phyloP scores from a whole-genome alignment of 768 basidiomycete genomes.

The Favolaschia claudopus region DNA sequence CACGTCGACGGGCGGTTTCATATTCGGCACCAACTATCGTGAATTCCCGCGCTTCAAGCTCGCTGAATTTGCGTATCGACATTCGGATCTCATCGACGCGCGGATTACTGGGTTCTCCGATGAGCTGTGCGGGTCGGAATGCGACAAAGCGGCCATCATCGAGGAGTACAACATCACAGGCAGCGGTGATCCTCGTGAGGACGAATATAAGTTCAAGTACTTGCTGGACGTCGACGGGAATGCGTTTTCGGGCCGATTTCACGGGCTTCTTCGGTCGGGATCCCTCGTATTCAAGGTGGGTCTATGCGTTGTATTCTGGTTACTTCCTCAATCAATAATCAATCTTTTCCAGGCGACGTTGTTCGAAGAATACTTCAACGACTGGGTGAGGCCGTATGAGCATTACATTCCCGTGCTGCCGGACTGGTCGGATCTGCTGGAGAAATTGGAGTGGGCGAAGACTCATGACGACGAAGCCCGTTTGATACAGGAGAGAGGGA shows the following conservation, averaged over 20 bases:
- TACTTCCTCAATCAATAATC: neutral
- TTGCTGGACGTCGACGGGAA: slow-evolving; percentile 10
- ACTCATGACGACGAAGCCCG: slow-evolving; percentile 6
- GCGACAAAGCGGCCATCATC: neutral
- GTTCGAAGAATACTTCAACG: slow-evolving; percentile 11
- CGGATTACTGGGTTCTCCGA: slow-evolving; percentile 3
- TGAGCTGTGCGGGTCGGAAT: slow-evolving; percentile 12
- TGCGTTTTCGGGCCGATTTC: slow-evolving; percentile 2
- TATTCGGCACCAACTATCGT: slow-evolving; percentile 6
- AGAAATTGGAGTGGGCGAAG: slow-evolving; percentile 9
- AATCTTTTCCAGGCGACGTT: neutral
- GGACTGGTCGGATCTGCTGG: slow-evolving; percentile 2
- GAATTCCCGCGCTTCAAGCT: slow-evolving; percentile 12
- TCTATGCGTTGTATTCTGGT: neutral
- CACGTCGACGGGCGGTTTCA: neutral
- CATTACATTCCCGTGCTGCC: slow-evolving; percentile 7
- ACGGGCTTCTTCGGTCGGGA: slow-evolving; percentile 13
- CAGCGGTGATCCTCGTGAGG: neutral
- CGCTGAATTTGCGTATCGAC: neutral
- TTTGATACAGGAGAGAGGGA: slow-evolving; percentile 8
- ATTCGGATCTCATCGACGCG: neutral
- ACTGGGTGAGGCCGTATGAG: slow-evolving; percentile 5
- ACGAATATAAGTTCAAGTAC: slow-evolving; percentile 15
- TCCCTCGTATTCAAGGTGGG: slow-evolving; percentile 15
- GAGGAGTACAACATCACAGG: slow-evolving; percentile 7